Evolutionary conservation across 169 alveolate species (phyloP).

Genomic region (Plasmodium berghei): DNA sequence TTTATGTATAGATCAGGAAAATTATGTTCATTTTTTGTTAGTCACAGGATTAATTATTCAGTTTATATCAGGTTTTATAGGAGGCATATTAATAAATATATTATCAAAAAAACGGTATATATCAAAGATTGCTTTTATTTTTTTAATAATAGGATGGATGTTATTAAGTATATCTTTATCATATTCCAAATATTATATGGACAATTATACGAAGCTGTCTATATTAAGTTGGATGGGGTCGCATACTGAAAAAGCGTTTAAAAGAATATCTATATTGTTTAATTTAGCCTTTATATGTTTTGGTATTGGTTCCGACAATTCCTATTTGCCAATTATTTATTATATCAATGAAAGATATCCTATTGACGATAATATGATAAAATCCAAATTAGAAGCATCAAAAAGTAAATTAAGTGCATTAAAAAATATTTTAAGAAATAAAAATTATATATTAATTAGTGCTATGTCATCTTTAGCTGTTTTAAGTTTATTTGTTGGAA

Average conservation of each 20-base stretch:
- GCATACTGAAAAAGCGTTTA: neutral
- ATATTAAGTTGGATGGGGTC: neutral
- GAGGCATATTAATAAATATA: slow-evolving; percentile 46
- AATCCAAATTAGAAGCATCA: neutral
- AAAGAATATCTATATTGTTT: slow-evolving; percentile 21
- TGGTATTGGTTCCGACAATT: slow-evolving; percentile 67
- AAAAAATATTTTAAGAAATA: slow-evolving; percentile 36
- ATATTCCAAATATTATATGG: slow-evolving; percentile 37
- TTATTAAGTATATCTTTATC: slow-evolving; percentile 15
- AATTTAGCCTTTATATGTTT: slow-evolving; percentile 42
- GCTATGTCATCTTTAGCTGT: slow-evolving; percentile 72
- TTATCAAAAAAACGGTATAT: slow-evolving; percentile 33
- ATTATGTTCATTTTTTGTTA: slow-evolving; percentile 48
- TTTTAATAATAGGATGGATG: slow-evolving; percentile 42
- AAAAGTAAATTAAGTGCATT: slow-evolving; percentile 19
- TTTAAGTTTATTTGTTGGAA: slow-evolving; percentile 67
- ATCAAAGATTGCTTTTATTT: slow-evolving; percentile 36
- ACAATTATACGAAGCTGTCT: neutral
- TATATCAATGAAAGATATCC: slow-evolving; percentile 69
- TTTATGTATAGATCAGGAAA: slow-evolving; percentile 60
- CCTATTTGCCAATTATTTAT: slow-evolving; percentile 66
- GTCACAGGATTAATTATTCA: slow-evolving; percentile 52
- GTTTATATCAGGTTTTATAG: slow-evolving; percentile 56
- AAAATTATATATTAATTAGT: slow-evolving; percentile 66
- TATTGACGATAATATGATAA: neutral